Base-by-base conservation (phyloP, 805 yeast genomes). In the Yarrowia sp. region DNA sequence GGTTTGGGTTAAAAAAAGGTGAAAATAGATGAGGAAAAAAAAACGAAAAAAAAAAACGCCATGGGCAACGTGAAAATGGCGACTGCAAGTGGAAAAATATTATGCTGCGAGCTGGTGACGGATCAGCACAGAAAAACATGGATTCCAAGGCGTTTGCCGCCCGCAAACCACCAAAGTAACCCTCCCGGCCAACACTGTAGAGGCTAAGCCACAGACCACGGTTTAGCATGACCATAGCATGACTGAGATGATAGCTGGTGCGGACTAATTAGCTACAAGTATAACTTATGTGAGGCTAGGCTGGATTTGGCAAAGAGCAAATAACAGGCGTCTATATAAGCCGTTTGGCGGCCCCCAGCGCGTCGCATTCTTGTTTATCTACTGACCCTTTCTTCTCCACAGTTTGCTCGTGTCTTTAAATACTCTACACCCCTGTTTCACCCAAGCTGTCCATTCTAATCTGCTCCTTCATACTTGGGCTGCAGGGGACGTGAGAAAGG, bases 131-230 rank as follows among this genome's bases (percentile, higher is more conserved):
- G n/a, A n/a, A n/a, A n/a, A n/a, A n/a, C n/a, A n/a, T n/a, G n/a
- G n/a, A n/a, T n/a, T n/a, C n/a, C n/a, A n/a, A n/a, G n/a, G n/a
- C n/a, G n/a, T n/a, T n/a, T n/a, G n/a, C n/a, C n/a, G n/a, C n/a
- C n/a, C n/a, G n/a, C n/a, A n/a, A n/a, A n/a, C n/a, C n/a, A n/a
- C n/a, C n/a, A n/a, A n/a, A n/a, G n/a, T n/a, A n/a, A n/a, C n/a
- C n/a, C n/a, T n/a, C n/a, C n/a, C n/a, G n/a, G n/a, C n/a, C n/a
- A n/a, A 9, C 13, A n/a, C 32, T 42, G 32, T 27, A 5, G 33
- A 44, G 51, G 51, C 51, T 44, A 44, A 44, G 51, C 51, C 51
- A 44, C 51, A 38, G 42, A 44, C 35, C 35, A 18, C 24, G 35
- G 13, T 27, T 25, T 44, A 44, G 35, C 51, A 44, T 29, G 35